These are phyloP conservation scores for Penicillium desertorum DNA, from an alignment of 495 filamentous ascomycete species.

Conservation along the genomic window DNA sequence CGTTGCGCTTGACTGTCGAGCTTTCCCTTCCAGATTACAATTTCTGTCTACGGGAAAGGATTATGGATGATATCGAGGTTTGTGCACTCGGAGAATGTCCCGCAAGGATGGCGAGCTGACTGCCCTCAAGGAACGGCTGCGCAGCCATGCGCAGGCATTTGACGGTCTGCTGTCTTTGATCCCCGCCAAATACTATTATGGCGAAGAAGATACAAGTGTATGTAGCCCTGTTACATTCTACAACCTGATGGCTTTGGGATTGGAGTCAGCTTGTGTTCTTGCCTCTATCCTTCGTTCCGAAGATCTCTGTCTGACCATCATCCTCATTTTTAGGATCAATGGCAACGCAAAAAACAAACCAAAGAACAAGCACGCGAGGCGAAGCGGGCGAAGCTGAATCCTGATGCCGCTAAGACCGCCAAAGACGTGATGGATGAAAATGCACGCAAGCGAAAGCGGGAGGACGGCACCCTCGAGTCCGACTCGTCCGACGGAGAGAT, in stretches of 20 bases:
- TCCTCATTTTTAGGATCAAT: constrained; percentile 65
- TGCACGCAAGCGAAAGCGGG: constrained; percentile 67
- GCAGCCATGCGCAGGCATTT: constrained; percentile 81
- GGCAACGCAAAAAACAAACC: constrained; percentile 83
- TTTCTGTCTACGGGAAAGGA: constrained; percentile 19
- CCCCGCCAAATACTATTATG: constrained; percentile 90
- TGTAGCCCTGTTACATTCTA: constrained; percentile 37
- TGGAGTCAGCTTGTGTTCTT: constrained; percentile 6
- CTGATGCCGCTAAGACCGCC: constrained; percentile 73
- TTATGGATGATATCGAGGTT: constrained; percentile 51
- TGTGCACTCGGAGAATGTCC: constrained; percentile 22
- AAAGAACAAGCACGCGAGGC: constrained; percentile 78
- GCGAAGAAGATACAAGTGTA: constrained; percentile 75
- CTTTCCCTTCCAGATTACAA: constrained; percentile 17
- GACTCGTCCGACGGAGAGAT: constrained; percentile 47
- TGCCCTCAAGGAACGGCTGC: constrained; percentile 67
- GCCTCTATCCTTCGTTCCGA: constrained; percentile 6
- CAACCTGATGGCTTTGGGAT: constrained; percentile 5
- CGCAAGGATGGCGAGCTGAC: constrained; percentile 17
- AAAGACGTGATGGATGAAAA: constrained; percentile 85
- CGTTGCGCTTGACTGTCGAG: constrained; percentile 20
- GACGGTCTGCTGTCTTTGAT: constrained; percentile 89
- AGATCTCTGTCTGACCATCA: constrained; percentile 38
- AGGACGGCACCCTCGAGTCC: constrained; percentile 45
- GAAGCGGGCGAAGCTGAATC: constrained; percentile 79